Base-by-base conservation (phyloP, 331 rosid species). In the Pyracantha coccinea region DNA sequence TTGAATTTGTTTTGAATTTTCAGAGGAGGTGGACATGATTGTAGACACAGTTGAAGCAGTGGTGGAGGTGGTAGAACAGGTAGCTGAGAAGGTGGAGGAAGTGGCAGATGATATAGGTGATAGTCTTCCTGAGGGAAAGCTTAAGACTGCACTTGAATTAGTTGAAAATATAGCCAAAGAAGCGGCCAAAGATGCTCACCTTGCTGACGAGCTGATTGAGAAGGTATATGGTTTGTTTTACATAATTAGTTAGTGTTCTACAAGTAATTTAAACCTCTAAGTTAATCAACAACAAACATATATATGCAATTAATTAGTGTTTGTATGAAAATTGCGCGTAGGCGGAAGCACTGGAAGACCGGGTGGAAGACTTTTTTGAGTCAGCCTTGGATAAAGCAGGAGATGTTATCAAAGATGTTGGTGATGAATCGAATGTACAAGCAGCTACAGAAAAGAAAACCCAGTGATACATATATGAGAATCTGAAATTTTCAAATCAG, bases 51-150 rank as follows among this genome's bases (percentile, higher is more conserved):
- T 73, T 64, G 89, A 93, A 44, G 57, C 45, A 0, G 85, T 86
- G 7, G 87, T 73, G 12, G 89, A 85, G 50, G 27, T 65, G 12
- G 81, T 89, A 21, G 93, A 89, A 79, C 77, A 85, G 31, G 89
- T 88, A 70, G 97, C 96, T 0, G 93, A 89, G 67, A 57, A 24
- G 35, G 92, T 93, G 44, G 91, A 88, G 25, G 81, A 89, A 32
- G 80, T 82, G 15, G 93, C 91, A 47, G 96, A 86, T 50, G 83
- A 70, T 2, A 78, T 81, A 38, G 84, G 71, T 1, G 82, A 85
- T 38, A 41, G 81, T 23, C 79, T 89, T 77, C 97, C 92, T 0
- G 72, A 78, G 3, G 91, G 90, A 73, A 85, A 82, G 57, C 79
- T 85, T 15, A 79, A 69, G 3, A 69, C 69, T 3, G 79, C 79